Conservation (phyloP, 352 stramenopile species). For the Globisporangium lucens region DNA sequence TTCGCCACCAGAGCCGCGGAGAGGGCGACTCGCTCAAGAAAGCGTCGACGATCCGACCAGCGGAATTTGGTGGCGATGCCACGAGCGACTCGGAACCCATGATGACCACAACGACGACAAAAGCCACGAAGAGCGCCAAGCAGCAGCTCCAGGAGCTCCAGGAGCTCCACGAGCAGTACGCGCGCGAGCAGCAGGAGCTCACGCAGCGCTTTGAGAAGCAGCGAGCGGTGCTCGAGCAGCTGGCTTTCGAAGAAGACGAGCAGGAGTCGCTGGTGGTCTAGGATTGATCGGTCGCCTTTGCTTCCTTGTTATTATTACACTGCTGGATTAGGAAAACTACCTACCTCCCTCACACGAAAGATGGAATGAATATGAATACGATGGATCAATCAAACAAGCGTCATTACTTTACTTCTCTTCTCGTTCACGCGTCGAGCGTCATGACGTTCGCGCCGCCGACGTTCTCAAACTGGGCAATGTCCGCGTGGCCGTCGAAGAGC, state of each 20-base stretch:
- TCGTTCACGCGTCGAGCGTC: conserved; percentile 60
- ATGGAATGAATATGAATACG: neutral
- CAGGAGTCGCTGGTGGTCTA: conserved; percentile 19
- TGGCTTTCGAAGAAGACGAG: conserved; percentile 21
- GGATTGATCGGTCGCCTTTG: neutral
- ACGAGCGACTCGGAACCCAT: neutral
- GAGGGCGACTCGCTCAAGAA: conserved; percentile 22
- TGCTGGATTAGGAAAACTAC: neutral
- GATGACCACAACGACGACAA: conserved; percentile 12
- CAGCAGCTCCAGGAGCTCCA: conserved; percentile 51
- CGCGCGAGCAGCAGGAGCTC: conserved; percentile 40
- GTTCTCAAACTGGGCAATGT: conserved; percentile 75
- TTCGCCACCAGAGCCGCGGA: conserved; percentile 29
- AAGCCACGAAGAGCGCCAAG: conserved; percentile 20
- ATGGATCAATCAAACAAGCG: no score
- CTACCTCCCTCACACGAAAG: neutral
- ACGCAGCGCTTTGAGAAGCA: conserved; percentile 39
- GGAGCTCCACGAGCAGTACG: conserved; percentile 54
- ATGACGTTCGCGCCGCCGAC: conserved; percentile 82
- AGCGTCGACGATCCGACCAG: conserved; percentile 16
- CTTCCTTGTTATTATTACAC: neutral
- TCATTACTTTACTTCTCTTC: neutral
- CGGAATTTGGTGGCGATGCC: neutral
- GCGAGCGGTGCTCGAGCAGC: conserved; percentile 43
- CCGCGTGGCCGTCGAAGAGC: conserved; percentile 57